These are phyloP conservation scores for Tilletia horrida DNA, from an alignment of 1,284 basidiomycete genomes.

Conservation along the genomic window DNA sequence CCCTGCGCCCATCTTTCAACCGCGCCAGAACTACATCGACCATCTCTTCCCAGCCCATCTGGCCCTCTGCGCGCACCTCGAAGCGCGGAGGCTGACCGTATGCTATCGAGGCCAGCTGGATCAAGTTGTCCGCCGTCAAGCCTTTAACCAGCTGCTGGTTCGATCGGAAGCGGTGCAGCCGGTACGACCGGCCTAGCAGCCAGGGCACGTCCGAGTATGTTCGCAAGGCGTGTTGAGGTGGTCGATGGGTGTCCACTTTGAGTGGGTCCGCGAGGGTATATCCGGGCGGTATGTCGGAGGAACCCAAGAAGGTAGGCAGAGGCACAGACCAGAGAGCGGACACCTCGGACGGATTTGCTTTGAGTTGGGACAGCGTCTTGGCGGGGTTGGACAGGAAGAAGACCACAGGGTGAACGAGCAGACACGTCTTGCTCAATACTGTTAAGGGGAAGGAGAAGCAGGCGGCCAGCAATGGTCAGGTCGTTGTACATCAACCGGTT, in stretches of 20 bases:
- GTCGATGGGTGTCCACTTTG: slow-evolving; percentile 31
- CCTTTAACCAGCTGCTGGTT: slow-evolving; percentile 35
- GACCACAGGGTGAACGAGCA: slow-evolving; percentile 37
- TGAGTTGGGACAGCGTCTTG: slow-evolving; percentile 18
- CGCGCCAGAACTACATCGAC: slow-evolving; percentile 29
- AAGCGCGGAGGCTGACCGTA: slow-evolving; percentile 19
- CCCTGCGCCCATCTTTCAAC: slow-evolving; percentile 22
- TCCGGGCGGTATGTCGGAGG: neutral
- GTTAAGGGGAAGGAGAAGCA: too few relatives aligned
- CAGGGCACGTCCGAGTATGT: slow-evolving; percentile 40
- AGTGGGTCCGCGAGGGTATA: slow-evolving; percentile 24
- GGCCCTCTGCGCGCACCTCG: neutral
- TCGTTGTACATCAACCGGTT: too few relatives aligned
- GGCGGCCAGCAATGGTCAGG: too few relatives aligned
- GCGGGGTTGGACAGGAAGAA: slow-evolving; percentile 27
- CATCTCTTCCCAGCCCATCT: slow-evolving; percentile 32
- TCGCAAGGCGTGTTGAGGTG: slow-evolving; percentile 29
- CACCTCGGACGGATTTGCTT: slow-evolving; percentile 29
- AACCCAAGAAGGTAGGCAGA: slow-evolving; percentile 25
- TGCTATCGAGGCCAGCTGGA: slow-evolving; percentile 25
- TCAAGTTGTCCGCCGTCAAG: slow-evolving; percentile 34
- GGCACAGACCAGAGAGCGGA: slow-evolving; percentile 33
- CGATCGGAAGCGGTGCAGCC: slow-evolving; percentile 33
- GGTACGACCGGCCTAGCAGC: slow-evolving; percentile 24
- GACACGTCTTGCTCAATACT: slow-evolving; percentile 34